Evolutionary conservation across 495 filamentous ascomycete genomes (phyloP), one percentile per base, ranked within the genome.

Genomic region (Penicillium egyptiacum): DNA sequence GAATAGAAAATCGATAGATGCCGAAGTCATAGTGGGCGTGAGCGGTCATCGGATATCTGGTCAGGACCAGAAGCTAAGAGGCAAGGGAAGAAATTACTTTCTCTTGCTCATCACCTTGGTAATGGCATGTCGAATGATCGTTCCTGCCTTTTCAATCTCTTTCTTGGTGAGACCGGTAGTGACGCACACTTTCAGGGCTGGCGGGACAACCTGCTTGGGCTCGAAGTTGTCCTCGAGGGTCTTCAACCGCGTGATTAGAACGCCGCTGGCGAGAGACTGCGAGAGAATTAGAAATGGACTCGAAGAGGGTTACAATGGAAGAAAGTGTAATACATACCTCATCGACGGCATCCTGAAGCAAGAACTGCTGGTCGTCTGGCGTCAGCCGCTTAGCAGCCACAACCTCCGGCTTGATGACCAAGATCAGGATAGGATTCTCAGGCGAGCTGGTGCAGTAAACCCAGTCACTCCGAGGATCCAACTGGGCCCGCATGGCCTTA

Each of bases 391-490:
- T 86, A 1, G 86, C 83, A n/a, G 80, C 75, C 52, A 94, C 75
- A 25, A 96, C 83, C 50, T 96, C 91, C 8, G 84, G 81, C 79
- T 95, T 96, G 47, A 98, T 72, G n/a, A 87, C 84, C 40, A 97
- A 75, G 4, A 98, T 71, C 77, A 95, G 83, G 46, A 96, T 74
- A 0, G 94, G 94, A 60, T 96, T 98, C 64, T 97, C 91, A 2
- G 81, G 75, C 4, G 86, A 76, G 67, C 90, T 94, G 7, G 88
- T 90, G 76, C 90, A 94, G 54, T 75, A 74, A 35, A 98, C 86
- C 89, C 92, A 97, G 58, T 98, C 95, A 72, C 92, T 96, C 20
- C 91, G 82, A 4, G 91, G 91, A 66, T 98, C 95, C 26, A 98
- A 78, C 70, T 96, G 92, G 12, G 84, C 83, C 66, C 89, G 83